A percentile compares a stretch with the other conserved stretches of the same genome.
Evolutionary conservation across 805 yeast species (phyloP).

Genomic region (Wickerhamiella allomyrinae): DNA sequence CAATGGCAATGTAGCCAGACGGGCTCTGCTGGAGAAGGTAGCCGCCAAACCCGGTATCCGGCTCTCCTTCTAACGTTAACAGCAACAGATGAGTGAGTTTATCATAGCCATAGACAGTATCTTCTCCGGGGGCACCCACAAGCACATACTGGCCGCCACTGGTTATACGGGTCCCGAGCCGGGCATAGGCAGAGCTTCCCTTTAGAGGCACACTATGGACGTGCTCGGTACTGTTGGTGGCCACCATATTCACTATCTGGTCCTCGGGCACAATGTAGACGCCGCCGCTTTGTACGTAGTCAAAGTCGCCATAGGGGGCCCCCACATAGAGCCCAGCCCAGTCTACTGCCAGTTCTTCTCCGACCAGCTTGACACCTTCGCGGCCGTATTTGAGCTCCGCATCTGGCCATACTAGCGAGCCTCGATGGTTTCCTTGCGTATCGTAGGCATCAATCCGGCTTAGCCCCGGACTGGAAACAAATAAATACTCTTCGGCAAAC

Average conservation of each 20-base stretch:
- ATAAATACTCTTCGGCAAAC: slow-evolving; percentile 26
- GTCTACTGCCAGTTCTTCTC: slow-evolving; percentile 22
- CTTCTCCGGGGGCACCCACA: slow-evolving; percentile 29
- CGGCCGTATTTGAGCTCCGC: slow-evolving; percentile 26
- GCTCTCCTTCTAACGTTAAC: slow-evolving; percentile 10
- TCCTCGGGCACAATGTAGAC: slow-evolving; percentile 25
- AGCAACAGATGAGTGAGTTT: slow-evolving; percentile 12
- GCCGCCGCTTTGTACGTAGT: slow-evolving; percentile 27
- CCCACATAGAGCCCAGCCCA: slow-evolving; percentile 34
- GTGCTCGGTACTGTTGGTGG: background rate
- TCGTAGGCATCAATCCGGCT: slow-evolving; percentile 31
- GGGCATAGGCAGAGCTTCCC: slow-evolving; percentile 25
- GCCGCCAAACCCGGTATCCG: slow-evolving; percentile 20
- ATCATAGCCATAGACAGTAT: slow-evolving; percentile 28
- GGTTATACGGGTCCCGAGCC: slow-evolving; percentile 29
- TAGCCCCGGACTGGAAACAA: slow-evolving; percentile 39
- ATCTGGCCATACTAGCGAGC: slow-evolving; percentile 20
- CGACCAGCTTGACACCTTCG: slow-evolving; percentile 33
- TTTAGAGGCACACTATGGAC: background rate
- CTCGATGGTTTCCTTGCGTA: slow-evolving; percentile 14
- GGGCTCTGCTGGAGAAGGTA: slow-evolving; percentile 15
- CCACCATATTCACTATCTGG: slow-evolving; percentile 11
- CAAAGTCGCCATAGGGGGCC: slow-evolving; percentile 30
- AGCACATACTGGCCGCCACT: slow-evolving; percentile 20
- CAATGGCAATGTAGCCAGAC: slow-evolving; percentile 21